Percentiles rank a stretch among this genome's conserved stretches.
phyloP scores from a whole-genome alignment of 345 rosid species.

The Heritiera littoralis region DNA sequence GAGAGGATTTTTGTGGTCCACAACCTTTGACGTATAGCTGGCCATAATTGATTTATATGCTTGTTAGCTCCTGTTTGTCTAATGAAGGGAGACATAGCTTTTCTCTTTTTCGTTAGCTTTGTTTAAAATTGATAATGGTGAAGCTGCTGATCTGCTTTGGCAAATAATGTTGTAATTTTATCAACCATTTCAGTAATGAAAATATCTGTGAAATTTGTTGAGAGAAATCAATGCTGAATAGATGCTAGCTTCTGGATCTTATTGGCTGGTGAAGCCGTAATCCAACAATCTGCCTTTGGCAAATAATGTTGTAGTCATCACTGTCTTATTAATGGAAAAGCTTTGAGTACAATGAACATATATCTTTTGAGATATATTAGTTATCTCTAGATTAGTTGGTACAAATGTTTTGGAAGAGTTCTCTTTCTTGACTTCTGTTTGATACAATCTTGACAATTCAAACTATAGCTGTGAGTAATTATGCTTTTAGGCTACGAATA shows the following conservation, averaged over 20 bases:
- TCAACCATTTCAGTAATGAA: not conserved
- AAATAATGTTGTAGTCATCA: not conserved
- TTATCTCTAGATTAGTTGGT: constrained; percentile 10
- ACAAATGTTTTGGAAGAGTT: not conserved
- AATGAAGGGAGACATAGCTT: not conserved
- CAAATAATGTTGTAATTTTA: constrained; percentile 1
- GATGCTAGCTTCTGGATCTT: not conserved
- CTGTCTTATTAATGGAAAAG: constrained; percentile 5
- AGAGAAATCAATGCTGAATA: not conserved
- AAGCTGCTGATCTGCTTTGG: not conserved
- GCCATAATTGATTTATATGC: not conserved
- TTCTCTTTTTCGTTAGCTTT: not conserved
- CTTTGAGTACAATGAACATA: too few species aligned
- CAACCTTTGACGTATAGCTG: not conserved
- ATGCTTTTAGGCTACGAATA: not conserved
- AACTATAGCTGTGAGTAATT: too few species aligned
- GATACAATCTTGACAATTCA: not conserved
- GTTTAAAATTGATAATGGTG: constrained; percentile 4
- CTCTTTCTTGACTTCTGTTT: not conserved
- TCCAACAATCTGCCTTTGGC: not conserved
- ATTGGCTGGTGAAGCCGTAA: not conserved
- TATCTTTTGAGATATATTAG: not conserved
- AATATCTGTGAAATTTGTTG: too few species aligned
- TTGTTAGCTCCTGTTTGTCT: not conserved
- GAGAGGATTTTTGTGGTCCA: not conserved